Evolutionary conservation across 2,329 filamentous ascomycete species (phyloP).

Genomic region (Verticillium tricorpus): DNA sequence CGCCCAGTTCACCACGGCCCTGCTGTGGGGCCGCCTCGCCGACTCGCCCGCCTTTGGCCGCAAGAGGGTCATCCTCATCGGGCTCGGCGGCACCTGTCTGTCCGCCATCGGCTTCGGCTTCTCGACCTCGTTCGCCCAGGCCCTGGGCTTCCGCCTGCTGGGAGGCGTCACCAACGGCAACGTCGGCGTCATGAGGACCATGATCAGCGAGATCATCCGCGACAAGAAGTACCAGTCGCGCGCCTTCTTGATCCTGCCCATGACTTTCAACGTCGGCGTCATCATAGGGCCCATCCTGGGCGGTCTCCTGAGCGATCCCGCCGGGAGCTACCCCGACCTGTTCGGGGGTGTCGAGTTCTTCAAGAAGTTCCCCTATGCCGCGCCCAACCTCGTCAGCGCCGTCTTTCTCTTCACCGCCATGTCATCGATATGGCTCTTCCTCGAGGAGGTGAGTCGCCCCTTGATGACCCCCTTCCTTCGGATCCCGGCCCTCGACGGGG

Average conservation of each 20-base stretch:
- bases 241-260: conserved; percentile 41
- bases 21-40: conserved; percentile 74
- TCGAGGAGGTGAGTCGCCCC: conserved; percentile 39
- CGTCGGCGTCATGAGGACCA: conserved; percentile 57
- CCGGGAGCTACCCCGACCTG: conserved; percentile 51
- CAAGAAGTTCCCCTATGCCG: conserved; percentile 45
- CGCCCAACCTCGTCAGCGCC: conserved; percentile 50
- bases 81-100: conserved; percentile 61
- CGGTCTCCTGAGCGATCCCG: conserved; percentile 64
- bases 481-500: not conserved
- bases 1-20: conserved; percentile 76
- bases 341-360: conserved; percentile 46
- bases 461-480: not conserved
- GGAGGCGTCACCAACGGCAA: conserved; percentile 54
- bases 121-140: conserved; percentile 57
- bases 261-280: conserved; percentile 43
- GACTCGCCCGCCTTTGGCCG: conserved; percentile 61
- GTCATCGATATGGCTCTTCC: conserved; percentile 40
- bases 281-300: conserved; percentile 50
- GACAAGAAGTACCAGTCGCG: conserved; percentile 44
- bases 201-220: conserved; percentile 51
- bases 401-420: conserved; percentile 40
- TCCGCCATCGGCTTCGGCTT: conserved; percentile 71
- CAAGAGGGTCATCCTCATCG: conserved; percentile 74
- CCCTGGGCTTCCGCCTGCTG: conserved; percentile 60